Evolutionary conservation across 345 rosid species (phyloP), one percentile per base, ranked within the genome.

Genomic region (Heritiera fomes): DNA sequence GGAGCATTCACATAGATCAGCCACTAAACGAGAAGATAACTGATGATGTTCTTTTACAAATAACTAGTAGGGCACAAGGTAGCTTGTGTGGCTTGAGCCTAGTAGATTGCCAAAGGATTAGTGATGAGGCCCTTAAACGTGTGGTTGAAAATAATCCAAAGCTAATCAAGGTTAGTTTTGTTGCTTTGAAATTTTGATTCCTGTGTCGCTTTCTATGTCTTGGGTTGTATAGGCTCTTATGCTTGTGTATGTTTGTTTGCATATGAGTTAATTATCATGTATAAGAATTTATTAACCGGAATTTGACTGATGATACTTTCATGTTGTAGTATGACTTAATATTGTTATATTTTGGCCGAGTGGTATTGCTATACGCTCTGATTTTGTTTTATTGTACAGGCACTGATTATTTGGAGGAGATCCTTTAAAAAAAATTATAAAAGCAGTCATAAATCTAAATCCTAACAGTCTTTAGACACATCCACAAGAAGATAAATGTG

Each of bases 21-120:
- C 98, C 99, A 0, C 80, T 91, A 87, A 96, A 82, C 72, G 98
- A 96, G 82, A 94, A 90, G 88, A 86, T 96, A 20, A 96, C 97
- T 0, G 98, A 96, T 75, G 98, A 94, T 79, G 79, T 83, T 84
- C 91, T 95, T 73, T 72, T 93, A 87, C 83, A 88, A 76, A 75
- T 93, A 79, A 81, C 93, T 70, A 82, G 83, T 46, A 88, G 91
- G 85, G 96, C 98, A 76, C 93, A 88, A 83, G 96, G 97, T n/a
- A 88, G 82, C 73, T 81, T 95, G 86, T 89, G 83, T 75, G 88
- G 91, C 86, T 84, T 95, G 87, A 93, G 90, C 88, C 88, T 95
- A 75, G 89, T 93, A 40, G 93, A 89, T 71, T 93, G 99, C 81
- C 67, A 89, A 15, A 87, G 84, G 91, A 86, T 95, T 77, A 92